Conservation (phyloP, 179 eudicot genomes). For the Kewa caespitosa region DNA sequence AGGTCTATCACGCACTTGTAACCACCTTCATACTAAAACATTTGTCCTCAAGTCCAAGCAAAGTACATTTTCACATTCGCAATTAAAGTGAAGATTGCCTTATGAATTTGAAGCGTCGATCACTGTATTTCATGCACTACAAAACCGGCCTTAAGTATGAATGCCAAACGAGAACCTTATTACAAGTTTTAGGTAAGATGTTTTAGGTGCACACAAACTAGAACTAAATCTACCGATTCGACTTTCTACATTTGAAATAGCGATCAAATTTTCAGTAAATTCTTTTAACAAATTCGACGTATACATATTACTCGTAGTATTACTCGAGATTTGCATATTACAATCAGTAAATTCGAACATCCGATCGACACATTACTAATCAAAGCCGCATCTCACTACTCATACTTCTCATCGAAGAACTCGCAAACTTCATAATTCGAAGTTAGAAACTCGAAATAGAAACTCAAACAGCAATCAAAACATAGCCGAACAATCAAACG, state of each 20-base stretch:
- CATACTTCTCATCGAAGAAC: not conserved
- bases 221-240: not conserved
- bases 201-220: not conserved
- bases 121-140: not conserved
- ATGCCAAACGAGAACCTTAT: not conserved
- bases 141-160: not conserved
- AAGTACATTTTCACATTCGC: not conserved
- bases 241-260: not conserved
- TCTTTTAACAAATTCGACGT: not conserved
- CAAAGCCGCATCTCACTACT: not conserved
- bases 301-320: too few species aligned
- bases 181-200: not conserved
- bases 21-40: not conserved
- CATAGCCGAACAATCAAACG: not conserved
- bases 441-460: not conserved
- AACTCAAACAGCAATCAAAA: not conserved
- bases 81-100: not conserved
- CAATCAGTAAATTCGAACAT: not conserved
- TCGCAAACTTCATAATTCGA: not conserved
- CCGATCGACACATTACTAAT: not conserved
- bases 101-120: not conserved
- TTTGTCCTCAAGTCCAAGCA: not conserved
- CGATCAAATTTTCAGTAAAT: not conserved
- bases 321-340: not conserved
- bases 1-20: not conserved